phyloP scores from a whole-genome alignment of 176 grass and related monocot species.

The Musa schizocarpa region DNA sequence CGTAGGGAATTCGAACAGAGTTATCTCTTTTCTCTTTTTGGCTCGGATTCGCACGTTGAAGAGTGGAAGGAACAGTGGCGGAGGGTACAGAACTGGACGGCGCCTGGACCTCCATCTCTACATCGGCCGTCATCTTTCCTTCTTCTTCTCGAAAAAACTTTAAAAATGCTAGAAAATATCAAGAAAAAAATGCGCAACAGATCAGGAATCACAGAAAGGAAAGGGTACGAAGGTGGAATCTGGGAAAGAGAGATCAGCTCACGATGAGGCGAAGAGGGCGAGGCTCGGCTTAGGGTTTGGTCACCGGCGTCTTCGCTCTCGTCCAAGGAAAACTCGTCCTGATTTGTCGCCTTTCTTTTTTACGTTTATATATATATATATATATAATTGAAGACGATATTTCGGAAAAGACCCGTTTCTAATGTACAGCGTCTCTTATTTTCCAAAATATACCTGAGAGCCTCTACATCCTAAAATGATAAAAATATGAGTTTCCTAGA shows the following conservation, averaged over 20 bases:
- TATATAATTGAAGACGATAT: too few species aligned
- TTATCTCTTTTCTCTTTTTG: background rate
- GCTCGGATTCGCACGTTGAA: conserved; percentile 10
- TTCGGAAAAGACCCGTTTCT: too few species aligned
- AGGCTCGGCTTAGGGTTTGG: background rate
- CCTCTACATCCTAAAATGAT: too few species aligned
- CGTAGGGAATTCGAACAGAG: conserved; percentile 27
- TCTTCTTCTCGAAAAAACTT: background rate
- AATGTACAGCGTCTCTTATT: too few species aligned
- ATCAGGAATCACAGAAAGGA: background rate
- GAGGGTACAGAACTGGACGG: conserved; percentile 9
- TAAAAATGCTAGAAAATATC: background rate
- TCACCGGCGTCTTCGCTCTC: too few species aligned
- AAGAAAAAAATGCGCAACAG: background rate
- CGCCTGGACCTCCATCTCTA: conserved; percentile 20
- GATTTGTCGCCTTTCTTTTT: too few species aligned
- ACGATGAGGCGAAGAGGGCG: background rate
- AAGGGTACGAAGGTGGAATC: background rate
- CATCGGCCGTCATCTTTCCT: conserved; percentile 14
- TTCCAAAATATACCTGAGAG: too few species aligned
- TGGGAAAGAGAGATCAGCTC: background rate
- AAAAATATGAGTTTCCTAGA: too few species aligned
- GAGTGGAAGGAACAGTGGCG: conserved; percentile 11
- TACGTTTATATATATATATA: too few species aligned
- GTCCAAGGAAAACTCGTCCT: too few species aligned